A percentile compares a stretch with the other conserved stretches of the same genome.
These are phyloP conservation scores for Diplocarpon rosae DNA, from an alignment of 2,329 filamentous ascomycete genomes.

Conservation along the genomic window DNA sequence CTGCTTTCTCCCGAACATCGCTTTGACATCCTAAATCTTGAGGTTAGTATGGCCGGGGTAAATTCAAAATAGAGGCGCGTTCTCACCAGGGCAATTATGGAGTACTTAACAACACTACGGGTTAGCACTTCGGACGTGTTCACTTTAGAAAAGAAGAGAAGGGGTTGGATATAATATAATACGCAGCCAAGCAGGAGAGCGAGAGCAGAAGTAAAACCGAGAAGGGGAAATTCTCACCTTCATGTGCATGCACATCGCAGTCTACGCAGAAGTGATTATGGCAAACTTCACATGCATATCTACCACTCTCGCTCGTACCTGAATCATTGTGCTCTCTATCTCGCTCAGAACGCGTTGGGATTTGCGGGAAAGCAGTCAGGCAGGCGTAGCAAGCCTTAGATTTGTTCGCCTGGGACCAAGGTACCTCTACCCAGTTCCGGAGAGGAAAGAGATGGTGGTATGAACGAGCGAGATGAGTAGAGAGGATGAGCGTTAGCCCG, in stretches of 20 bases:
- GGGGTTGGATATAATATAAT: background rate
- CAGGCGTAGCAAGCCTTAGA: slow-evolving; percentile 64
- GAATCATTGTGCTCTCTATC: slow-evolving; percentile 29
- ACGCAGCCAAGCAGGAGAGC: background rate
- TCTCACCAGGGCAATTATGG: slow-evolving; percentile 11
- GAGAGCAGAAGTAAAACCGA: background rate
- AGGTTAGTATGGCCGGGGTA: background rate
- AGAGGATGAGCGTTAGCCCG: slow-evolving; percentile 83
- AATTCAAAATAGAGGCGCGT: background rate
- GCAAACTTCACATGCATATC: slow-evolving; percentile 87
- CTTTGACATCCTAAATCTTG: slow-evolving; percentile 6
- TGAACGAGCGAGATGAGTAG: slow-evolving; percentile 83
- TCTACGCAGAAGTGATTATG: slow-evolving; percentile 92
- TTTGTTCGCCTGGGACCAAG: slow-evolving; percentile 60
- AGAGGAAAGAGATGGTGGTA: slow-evolving; percentile 91
- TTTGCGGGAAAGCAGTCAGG: slow-evolving; percentile 55
- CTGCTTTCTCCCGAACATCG: background rate
- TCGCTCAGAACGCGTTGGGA: slow-evolving; percentile 3
- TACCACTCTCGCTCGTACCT: slow-evolving; percentile 71
- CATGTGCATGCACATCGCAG: slow-evolving; percentile 91
- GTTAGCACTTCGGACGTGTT: background rate
- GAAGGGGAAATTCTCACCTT: slow-evolving; percentile 28
- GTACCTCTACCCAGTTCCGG: slow-evolving; percentile 80
- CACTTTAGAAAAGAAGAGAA: background rate
- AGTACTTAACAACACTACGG: background rate